Base-by-base conservation (phyloP, 1,284 basidiomycete genomes). In the Lignosus rhinocerotis region DNA sequence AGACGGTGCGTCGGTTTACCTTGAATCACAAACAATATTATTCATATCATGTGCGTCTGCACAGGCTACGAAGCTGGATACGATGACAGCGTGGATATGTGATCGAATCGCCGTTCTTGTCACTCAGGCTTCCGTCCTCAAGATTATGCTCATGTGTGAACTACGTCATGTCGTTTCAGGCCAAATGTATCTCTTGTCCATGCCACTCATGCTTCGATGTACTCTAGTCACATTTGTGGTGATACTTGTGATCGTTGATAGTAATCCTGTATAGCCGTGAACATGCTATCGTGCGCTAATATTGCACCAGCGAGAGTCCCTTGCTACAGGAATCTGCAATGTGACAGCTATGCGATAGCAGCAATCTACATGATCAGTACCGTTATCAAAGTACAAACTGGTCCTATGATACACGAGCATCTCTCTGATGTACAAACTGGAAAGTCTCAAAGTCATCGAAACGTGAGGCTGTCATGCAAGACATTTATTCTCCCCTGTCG, bases 1-100 rank as follows among this genome's bases (percentile, higher is more conserved):
- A 0, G 63, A 75, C 19, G 80, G 80, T 77, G 38, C 46, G 72
- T 66, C 19, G 33, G 31, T n/a, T 53, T 21, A n/a, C 19, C 30
- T 36, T 11, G 14, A 9, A 17, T 25, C 6, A 4, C n/a, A 2
- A 6, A 16, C 10, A 4, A 55, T 45, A 14, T 49, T 44, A 4
- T 38, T 55, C 10, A 31, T 30, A 32, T 11, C 21, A 16, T 10
- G 14, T 12, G 30, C 2, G 48, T 32, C 5, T 8, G 38, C 42
- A 14, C 36, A 66, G 62, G 63, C 16, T 59, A 61, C 47, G 54
- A 64, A 31, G 58, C 63, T 32, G 66, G 66, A 16, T 60, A 61
- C 46, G 63, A 65, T 25, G 42, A 65, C 11, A 61, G 57, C 19
- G 63, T 60, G 16, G 59, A 53, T 3, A 56, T 51, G 21, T 50